phyloP scores from a whole-genome alignment of 2,329 filamentous ascomycete genomes.

The Diplodia seriata region DNA sequence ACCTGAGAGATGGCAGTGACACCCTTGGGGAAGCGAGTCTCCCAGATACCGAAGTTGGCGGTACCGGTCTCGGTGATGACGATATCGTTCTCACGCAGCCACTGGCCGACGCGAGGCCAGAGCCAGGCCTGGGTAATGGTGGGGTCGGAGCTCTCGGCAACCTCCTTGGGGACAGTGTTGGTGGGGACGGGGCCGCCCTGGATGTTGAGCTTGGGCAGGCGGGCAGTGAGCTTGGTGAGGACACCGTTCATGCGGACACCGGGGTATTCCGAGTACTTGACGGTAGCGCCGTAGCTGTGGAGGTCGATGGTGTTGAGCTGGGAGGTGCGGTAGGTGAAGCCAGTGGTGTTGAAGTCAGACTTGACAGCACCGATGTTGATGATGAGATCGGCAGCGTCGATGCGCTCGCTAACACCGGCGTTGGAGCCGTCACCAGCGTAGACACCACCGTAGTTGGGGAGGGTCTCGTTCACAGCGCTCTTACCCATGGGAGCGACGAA shows the following conservation, averaged over 20 bases:
- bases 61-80: conserved; percentile 89
- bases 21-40: conserved; percentile 77
- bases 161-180: conserved; percentile 56
- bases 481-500: conserved; percentile 95
- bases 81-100: conserved; percentile 74
- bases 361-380: conserved; percentile 73
- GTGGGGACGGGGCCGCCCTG: conserved; percentile 60
- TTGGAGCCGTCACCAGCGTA: conserved; percentile 82
- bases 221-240: conserved; percentile 71
- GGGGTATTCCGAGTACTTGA: conserved; percentile 80
- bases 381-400: conserved; percentile 74
- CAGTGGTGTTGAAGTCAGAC: conserved; percentile 82
- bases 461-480: conserved; percentile 77
- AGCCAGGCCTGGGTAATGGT: conserved; percentile 74
- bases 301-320: conserved; percentile 82
- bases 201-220: conserved; percentile 63
- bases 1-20: conserved; percentile 84
- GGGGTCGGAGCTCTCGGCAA: conserved; percentile 42
- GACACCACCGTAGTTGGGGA: conserved; percentile 80
- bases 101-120: conserved; percentile 78
- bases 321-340: conserved; percentile 80
- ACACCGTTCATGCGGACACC: conserved; percentile 80
- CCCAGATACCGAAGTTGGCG: conserved; percentile 86
- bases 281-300: conserved; percentile 74
- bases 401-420: conserved; percentile 66